Base-by-base conservation (phyloP, 441 rosid species). In the Jatropha multifida region DNA sequence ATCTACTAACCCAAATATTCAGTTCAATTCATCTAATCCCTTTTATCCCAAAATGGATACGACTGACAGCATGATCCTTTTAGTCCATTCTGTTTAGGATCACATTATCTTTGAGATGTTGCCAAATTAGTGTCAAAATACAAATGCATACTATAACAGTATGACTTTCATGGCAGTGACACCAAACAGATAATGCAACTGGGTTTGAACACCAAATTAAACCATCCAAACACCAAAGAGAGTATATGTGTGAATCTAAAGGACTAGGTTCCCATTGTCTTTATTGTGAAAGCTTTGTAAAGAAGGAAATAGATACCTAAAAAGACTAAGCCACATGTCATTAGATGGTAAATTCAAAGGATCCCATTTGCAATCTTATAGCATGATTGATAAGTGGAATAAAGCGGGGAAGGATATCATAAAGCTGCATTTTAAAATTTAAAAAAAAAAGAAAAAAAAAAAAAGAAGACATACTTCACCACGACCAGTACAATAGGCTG, bases 401-500 rank as follows among this genome's bases (percentile, higher is more conserved):
- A 15, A 13, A 7, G 66, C 8, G 46, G n/a, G 32, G 1, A 32
- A 32, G 32, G 32, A 32, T 66, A 69, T 64, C 67, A 52, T 76
- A 73, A 66, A 72, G 46, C 20, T 32, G 32, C 32, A 32, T 32
- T 32, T 32, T 32, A 32, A 32, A 32, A 32, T 32, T 32, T 0
- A 32, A 32, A 32, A 32, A 32, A 23, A 23, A 32, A 32, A 42
- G 0, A 32, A 32, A 32, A 32, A 23, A 23, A 32, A 32, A 42
- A 26, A 27, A 51, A 26, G 44, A 73, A 75, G 76, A 71, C 90
- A 72, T 90, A 95, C 99, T 92, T 95, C 99, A 81, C 99, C 99
- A 84, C 97, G 90, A 52, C 98, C 98, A 3, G 93, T 93, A 76
- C 99, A 95, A 72, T 87, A 95, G 20, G 99, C 97, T 71, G 98